Evolutionary conservation across 148 eudicot genomes (phyloP), one percentile per base, ranked within the genome.

Genomic region (Fagopyrum tataricum): DNA sequence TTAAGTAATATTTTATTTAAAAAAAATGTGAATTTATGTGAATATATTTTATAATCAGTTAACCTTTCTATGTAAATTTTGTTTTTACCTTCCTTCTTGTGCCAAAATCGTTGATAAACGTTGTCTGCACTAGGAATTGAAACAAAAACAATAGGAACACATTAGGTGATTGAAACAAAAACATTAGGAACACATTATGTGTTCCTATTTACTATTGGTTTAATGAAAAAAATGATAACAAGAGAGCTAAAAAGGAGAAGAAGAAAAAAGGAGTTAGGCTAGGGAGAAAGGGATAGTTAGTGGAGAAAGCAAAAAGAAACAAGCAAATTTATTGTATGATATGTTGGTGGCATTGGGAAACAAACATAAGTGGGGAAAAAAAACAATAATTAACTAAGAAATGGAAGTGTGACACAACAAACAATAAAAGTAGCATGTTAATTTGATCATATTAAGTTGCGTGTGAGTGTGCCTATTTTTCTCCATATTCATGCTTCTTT

Each of bases 351-450:
- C 37, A 64, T 23, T 24, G 67, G 67, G 67, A 64, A 64, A 64
- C 69, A 31, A 7, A 43, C 43, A 64, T 64, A 40, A 17, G 67
- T 61, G 41, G 40, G 13, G 67, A 61, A 61, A 61, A 61, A 61
- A 2, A 61, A 9, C n/a, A 24, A 61, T 61, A 11, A 61, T 61
- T n/a, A 64, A 64, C 43, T 5, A 31, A 24, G 37, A 64, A 64
- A 64, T 64, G 69, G 69, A 64, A 64, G 69, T 31, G 69, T 64
- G 69, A 64, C 69, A 37, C 69, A 64, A 64, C 20, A 31, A 31
- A 64, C 69, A 64, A 31, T 37, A 64, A 64, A 39, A 61, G 67
- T 61, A 61, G 67, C 41, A 61, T 61, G 41, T 24, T 61, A 61
- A 41, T 12, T 61, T 61, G 67, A 61, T 61, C 41, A 61, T 61